These are phyloP conservation scores for Rhododendron simsii DNA, from an alignment of 148 eudicot species.

Conservation along the genomic window DNA sequence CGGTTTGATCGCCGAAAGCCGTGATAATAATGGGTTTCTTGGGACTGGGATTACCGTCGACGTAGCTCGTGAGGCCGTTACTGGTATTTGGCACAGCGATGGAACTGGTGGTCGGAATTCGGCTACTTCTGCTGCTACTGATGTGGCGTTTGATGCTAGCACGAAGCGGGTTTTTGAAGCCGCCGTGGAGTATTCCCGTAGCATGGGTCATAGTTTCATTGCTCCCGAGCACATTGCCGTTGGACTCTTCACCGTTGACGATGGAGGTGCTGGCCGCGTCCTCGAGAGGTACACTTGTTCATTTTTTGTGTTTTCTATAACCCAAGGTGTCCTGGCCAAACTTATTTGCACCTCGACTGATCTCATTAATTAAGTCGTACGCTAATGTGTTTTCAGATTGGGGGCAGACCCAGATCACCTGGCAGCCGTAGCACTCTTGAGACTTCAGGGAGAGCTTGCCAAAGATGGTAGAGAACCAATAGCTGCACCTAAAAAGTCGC, in stretches of 20 bases:
- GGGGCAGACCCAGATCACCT: slow-evolving; percentile 41
- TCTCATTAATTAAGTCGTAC: not conserved
- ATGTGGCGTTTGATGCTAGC: slow-evolving; percentile 38
- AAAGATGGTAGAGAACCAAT: slow-evolving; percentile 60
- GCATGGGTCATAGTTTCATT: slow-evolving; percentile 47
- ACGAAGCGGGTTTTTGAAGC: slow-evolving; percentile 54
- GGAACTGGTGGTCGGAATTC: not conserved
- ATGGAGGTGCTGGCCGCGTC: slow-evolving; percentile 43
- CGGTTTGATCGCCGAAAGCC: slow-evolving; percentile 45
- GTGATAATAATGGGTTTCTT: slow-evolving; percentile 34
- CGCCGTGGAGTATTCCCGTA: slow-evolving; percentile 55
- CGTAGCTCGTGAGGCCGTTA: slow-evolving; percentile 36
- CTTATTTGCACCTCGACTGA: not conserved
- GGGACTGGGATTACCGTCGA: slow-evolving; percentile 40
- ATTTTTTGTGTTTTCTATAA: not conserved
- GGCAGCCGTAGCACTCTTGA: slow-evolving; percentile 45
- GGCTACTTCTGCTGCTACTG: slow-evolving; percentile 31
- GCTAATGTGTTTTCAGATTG: slow-evolving; percentile 40
- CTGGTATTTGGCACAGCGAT: slow-evolving; percentile 28
- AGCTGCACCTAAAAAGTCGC: slow-evolving; percentile 25
- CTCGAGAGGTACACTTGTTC: slow-evolving; percentile 36
- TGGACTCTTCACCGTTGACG: slow-evolving; percentile 53
- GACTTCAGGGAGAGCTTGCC: slow-evolving; percentile 59
- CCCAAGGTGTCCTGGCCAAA: not conserved
- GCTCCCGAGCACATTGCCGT: slow-evolving; percentile 57